Base-by-base conservation (phyloP, 305 asterid species). In the Fraxinus sp. region DNA sequence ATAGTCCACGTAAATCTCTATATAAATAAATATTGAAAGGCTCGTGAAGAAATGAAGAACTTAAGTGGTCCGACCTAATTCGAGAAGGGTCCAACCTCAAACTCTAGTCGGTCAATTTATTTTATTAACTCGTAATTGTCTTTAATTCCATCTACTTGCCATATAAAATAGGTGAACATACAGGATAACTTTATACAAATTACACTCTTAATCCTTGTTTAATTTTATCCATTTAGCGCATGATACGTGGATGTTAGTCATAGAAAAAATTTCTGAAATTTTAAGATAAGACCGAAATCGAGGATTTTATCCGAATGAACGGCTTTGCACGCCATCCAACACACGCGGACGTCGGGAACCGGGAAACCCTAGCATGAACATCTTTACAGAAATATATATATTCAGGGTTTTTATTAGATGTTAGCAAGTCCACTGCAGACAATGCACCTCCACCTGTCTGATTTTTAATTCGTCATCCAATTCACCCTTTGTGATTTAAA, bases 251-350 rank as follows among this genome's bases (percentile, higher is more conserved):
- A 28, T 13, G 39, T 28, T 26, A 9, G 0, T 32, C 7, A 9
- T 22, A 62, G 11, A 8, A 66, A 26, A 20, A 5, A 0, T 52
- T 55, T 64, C 33, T 7, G 35, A 66, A 66, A 10, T 8, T 9
- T 26, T 26, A 66, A 66, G 80, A 79, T 39, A 46, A 78, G 74
- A 44, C 3, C 33, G 11, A n/a, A 49, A 32, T 62, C 5, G 18
- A 33, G 30, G 59, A 85, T 85, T 75, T 37, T 87, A 85, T 87
- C 84, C 79, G 59, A 39, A 46, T 32, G 35, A 79, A 36, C 22
- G 55, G 70, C 5, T 18, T 80, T 39, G 88, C 92, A 87, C 90
- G 85, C 88, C 75, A 74, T 81, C 68, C 87, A 79, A 88, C 71
- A 44, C 32, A 55, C 2, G 2, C 4, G 66, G 14, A 79, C 88